Evolutionary conservation across 2,329 filamentous ascomycete species (phyloP).

Genomic region (Diplodia seriata): DNA sequence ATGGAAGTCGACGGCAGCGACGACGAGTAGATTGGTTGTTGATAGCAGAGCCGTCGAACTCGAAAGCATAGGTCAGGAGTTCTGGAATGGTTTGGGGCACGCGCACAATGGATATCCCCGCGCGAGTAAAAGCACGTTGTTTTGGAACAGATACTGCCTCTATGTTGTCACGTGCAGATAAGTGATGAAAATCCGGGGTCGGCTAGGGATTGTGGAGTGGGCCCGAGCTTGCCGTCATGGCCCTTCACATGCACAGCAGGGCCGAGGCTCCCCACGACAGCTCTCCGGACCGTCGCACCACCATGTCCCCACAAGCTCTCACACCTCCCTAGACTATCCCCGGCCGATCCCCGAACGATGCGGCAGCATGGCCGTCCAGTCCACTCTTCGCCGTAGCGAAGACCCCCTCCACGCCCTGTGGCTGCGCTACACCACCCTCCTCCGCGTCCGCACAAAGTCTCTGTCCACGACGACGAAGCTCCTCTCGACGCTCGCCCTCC

Average conservation of each 20-base stretch:
- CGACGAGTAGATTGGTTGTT: background rate
- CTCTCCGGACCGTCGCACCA: background rate
- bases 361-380: slow-evolving; percentile 79
- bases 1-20: slow-evolving; percentile 31
- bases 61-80: slow-evolving; percentile 18
- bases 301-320: slow-evolving; percentile 13
- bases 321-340: slow-evolving; percentile 7
- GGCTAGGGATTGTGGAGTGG: background rate
- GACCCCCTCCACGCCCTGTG: slow-evolving; percentile 57
- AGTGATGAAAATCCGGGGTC: slow-evolving; percentile 28
- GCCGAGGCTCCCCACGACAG: slow-evolving; percentile 21
- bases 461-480: slow-evolving; percentile 76
- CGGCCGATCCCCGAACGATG: slow-evolving; percentile 24
- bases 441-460: slow-evolving; percentile 61
- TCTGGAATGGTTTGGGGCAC: slow-evolving; percentile 5
- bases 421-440: slow-evolving; percentile 56
- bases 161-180: slow-evolving; percentile 10
- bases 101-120: slow-evolving; percentile 9
- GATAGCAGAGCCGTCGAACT: background rate
- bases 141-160: background rate
- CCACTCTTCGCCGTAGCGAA: slow-evolving; percentile 67
- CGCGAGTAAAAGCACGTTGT: slow-evolving; percentile 13
- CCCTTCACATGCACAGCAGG: slow-evolving; percentile 26
- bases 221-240: slow-evolving; percentile 19
- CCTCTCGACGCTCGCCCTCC: slow-evolving; percentile 76